phyloP scores from a whole-genome alignment of 805 yeast species.

The Ogataea sp. region DNA sequence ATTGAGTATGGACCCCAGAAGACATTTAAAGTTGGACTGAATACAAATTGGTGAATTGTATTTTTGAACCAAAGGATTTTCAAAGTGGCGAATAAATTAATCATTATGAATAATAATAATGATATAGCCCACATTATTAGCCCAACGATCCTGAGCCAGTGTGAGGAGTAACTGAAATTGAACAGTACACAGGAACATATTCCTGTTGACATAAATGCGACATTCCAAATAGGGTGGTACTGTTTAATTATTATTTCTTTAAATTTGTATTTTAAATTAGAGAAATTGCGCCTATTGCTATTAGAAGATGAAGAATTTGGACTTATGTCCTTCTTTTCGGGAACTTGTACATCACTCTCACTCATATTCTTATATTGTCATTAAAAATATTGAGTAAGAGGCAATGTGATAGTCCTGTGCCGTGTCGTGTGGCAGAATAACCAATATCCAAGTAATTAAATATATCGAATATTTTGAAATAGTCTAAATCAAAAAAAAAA shows the following conservation, averaged over 20 bases:
- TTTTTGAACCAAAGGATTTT: constrained; percentile 21
- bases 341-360: no score
- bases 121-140: constrained; percentile 43
- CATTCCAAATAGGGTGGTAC: constrained; percentile 54
- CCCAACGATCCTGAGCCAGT: constrained; percentile 14
- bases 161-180: constrained; percentile 39
- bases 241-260: constrained; percentile 8
- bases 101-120: constrained; percentile 34
- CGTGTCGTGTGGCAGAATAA: no score
- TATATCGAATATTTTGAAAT: no score
- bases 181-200: constrained; percentile 52
- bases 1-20: constrained; percentile 76
- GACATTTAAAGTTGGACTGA: constrained; percentile 40
- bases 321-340: no score
- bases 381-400: no score
- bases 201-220: constrained; percentile 75
- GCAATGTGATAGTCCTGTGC: no score
- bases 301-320: no score
- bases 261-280: not conserved
- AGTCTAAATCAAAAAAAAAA: no score
- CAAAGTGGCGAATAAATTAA: constrained; percentile 30
- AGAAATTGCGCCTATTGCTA: no score
- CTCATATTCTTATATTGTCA: no score
- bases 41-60: constrained; percentile 20
- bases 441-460: no score